Conservation (phyloP, 371 early-diverging fungal species). For the Mucor circinelloides region DNA sequence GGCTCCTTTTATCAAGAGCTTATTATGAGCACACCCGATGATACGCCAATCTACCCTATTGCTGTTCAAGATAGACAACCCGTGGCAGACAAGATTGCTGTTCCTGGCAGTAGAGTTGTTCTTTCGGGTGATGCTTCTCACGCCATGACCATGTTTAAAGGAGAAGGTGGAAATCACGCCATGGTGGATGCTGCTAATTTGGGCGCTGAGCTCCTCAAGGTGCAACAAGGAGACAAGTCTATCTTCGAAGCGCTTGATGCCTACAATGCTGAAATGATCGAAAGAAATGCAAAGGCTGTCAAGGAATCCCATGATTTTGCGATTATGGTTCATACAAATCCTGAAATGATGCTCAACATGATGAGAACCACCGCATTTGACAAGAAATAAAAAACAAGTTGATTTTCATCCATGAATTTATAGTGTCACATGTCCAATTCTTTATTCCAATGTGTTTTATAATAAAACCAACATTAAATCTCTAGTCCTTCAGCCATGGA, state of each 20-base stretch:
- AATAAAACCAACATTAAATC: conserved; percentile 28
- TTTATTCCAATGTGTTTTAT: no score
- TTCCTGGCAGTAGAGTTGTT: neutral
- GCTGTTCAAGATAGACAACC: conserved; percentile 13
- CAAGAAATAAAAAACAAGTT: neutral
- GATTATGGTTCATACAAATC: neutral
- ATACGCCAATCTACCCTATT: neutral
- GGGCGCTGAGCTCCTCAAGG: conserved; percentile 14
- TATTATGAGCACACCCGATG: neutral
- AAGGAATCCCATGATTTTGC: conserved; percentile 27
- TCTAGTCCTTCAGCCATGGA: conserved; percentile 54
- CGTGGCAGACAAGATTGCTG: neutral
- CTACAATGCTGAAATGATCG: conserved; percentile 30
- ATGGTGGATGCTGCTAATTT: conserved; percentile 30
- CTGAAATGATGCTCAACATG: neutral
- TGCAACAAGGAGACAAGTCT: conserved; percentile 14
- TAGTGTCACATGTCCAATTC: no score
- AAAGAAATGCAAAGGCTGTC: conserved; percentile 28
- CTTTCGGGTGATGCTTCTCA: conserved; percentile 20
- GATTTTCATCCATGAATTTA: no score
- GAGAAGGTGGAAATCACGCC: conserved; percentile 42
- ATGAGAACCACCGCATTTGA: neutral
- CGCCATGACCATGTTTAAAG: conserved; percentile 27
- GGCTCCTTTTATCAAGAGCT: neutral
- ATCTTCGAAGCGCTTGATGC: conserved; percentile 20